Base-by-base conservation (phyloP, 2,329 filamentous ascomycete species). In the Macrophomina phaseolina region DNA sequence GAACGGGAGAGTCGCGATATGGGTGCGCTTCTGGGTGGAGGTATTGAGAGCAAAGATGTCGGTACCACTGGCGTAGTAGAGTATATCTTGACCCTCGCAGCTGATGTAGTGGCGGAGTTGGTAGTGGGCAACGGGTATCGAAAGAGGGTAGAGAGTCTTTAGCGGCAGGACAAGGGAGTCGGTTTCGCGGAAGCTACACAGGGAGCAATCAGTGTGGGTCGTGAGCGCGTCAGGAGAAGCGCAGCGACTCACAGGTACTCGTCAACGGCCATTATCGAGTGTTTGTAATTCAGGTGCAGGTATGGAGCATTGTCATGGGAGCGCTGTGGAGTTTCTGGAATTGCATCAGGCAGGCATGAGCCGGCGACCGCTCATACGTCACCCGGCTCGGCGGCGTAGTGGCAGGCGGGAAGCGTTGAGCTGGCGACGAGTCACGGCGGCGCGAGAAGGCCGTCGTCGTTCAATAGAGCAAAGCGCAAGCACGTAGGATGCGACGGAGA, bases 41-140 rank as follows among this genome's bases (percentile, higher is more conserved):
- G 86, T 67, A 93, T 90, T 87, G 64, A 85, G 78, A 72, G 80
- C 81, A 75, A 78, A 84, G 71, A 85, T 74, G 69, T 93, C 88
- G 73, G 84, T 82, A 67, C 91, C 90, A 71, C 89, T 89, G 42
- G 94, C 93, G 74, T 96, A 97, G 82, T 96, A 97, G 70, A 98
- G 85, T 71, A 90, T 81, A 78, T 94, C 87, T 51, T 88, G 85
- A 73, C 91, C 88, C 71, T 92, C 89, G 32, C 90, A 90, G 77
- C 92, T 94, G 76, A 98, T 91, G 71, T 97, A 89, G 72, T 96
- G 94, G 65, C 94, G 92, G 53, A 99, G 85, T 81, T 95, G 92
- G 89, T 91, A 94, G 80, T 95, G 92, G 81, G 81, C 80, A 49
- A 84, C 80, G 46, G 81, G 82, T 65, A 84, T 84, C 70, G 78